A percentile compares a stretch with the other conserved stretches of the same genome.
These are phyloP conservation scores for Hypoxylon lenormandii DNA, from an alignment of 495 filamentous ascomycete species.

Conservation along the genomic window DNA sequence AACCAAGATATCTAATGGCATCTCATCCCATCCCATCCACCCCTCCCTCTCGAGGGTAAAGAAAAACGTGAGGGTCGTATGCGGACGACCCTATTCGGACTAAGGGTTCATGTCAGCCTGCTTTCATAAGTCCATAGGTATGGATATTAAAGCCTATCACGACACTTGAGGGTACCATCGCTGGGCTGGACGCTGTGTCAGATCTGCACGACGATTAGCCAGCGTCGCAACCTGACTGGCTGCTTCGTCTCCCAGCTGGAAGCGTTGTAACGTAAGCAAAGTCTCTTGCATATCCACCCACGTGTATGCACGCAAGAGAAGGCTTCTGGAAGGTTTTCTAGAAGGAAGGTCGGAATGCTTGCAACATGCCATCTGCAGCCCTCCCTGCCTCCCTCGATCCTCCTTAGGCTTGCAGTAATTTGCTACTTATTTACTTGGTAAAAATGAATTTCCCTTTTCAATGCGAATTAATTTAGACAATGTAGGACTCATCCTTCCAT, in stretches of 20 bases:
- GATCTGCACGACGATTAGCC: constrained; percentile 24
- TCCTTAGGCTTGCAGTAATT: constrained; percentile 14
- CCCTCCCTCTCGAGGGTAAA: constrained; percentile 12
- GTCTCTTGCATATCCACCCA: constrained; percentile 37
- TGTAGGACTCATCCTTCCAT: constrained; percentile 7
- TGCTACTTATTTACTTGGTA: background rate
- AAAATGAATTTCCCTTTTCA: constrained; percentile 13
- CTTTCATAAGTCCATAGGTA: constrained; percentile 2
- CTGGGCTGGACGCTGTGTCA: constrained; percentile 32
- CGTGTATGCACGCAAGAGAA: constrained; percentile 44
- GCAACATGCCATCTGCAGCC: no score
- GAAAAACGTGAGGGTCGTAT: constrained; percentile 1
- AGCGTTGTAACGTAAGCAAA: constrained; percentile 39
- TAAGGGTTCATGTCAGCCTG: constrained; percentile 20
- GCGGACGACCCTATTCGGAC: constrained; percentile 14
- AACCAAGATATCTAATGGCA: constrained; percentile 6
- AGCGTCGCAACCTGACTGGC: constrained; percentile 31
- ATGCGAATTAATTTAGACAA: constrained; percentile 32
- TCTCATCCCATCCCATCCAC: no score
- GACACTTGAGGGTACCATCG: constrained; percentile 34
- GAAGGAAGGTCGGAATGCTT: constrained; percentile 37
- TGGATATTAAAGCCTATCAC: constrained; percentile 14
- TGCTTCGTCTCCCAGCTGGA: constrained; percentile 26
- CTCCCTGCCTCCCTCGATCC: constrained; percentile 5
- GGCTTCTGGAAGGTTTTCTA: constrained; percentile 39